Conservation (phyloP, 2,329 filamentous ascomycete species). For the Fusarium virguliforme region DNA sequence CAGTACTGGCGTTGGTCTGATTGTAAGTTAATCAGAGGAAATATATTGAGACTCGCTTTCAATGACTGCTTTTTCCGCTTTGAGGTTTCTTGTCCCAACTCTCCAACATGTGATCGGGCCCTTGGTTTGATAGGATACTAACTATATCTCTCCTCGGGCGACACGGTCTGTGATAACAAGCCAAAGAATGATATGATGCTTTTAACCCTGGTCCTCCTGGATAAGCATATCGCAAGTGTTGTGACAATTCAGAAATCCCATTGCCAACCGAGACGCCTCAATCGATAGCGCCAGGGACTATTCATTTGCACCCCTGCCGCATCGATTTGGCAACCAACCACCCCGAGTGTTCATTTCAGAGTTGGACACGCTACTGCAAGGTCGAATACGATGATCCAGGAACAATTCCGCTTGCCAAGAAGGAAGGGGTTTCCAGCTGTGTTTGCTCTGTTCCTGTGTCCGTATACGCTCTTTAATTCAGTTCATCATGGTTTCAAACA, state of each 20-base stretch:
- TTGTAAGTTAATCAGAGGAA: no score
- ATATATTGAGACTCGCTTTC: no score
- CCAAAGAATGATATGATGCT: neutral
- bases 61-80: neutral
- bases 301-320: neutral
- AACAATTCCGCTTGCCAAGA: neutral
- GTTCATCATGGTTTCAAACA: neutral
- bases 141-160: neutral
- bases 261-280: constrained; percentile 1
- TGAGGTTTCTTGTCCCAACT: neutral
- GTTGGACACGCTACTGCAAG: neutral
- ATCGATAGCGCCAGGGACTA: constrained; percentile 1
- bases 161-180: neutral
- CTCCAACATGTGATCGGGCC: neutral
- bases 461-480: neutral
- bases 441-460: no score
- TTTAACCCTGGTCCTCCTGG: neutral
- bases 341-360: neutral
- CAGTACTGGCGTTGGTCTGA: neutral
- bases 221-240: neutral
- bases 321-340: neutral
- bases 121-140: neutral
- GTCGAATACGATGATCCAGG: neutral
- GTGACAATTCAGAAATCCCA: neutral
- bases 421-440: no score